A percentile compares a stretch with the other conserved stretches of the same genome.
Conservation (phyloP, 768 basidiomycete genomes). For the Stropharia rugosoannulata region DNA sequence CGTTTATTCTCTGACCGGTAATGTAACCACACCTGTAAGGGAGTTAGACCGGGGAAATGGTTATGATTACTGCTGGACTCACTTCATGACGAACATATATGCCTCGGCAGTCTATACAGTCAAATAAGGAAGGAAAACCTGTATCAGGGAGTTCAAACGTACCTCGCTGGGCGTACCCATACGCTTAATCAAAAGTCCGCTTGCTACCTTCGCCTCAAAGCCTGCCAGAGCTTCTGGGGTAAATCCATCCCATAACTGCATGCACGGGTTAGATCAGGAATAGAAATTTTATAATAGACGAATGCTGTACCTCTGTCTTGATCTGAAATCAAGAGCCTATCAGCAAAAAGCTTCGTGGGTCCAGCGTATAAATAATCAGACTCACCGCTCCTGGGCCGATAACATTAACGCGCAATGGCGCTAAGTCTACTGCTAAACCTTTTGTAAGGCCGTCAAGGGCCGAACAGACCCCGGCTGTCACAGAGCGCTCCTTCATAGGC, state of each 20-base stretch:
- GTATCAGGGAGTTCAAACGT: neutral
- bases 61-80: neutral
- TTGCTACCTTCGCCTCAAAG: neutral
- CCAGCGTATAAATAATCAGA: neutral
- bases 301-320: neutral
- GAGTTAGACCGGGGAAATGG: neutral
- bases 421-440: conserved; percentile 6
- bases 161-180: conserved; percentile 5
- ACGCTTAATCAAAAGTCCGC: conserved; percentile 2
- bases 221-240: neutral
- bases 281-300: neutral
- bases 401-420: conserved; percentile 4
- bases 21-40: conserved; percentile 1
- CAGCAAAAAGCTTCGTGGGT: neutral
- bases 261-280: neutral
- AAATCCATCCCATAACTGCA: neutral
- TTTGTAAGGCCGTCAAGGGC: neutral
- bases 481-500: neutral
- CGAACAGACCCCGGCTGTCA: neutral
- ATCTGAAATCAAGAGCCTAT: neutral
- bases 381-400: conserved; percentile 1
- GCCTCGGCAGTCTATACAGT: neutral
- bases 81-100: conserved; percentile 10
- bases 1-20: neutral
- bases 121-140: neutral